Conservation (phyloP, 2,329 filamentous ascomycete species). For the Annulohypoxylon truncatum region DNA sequence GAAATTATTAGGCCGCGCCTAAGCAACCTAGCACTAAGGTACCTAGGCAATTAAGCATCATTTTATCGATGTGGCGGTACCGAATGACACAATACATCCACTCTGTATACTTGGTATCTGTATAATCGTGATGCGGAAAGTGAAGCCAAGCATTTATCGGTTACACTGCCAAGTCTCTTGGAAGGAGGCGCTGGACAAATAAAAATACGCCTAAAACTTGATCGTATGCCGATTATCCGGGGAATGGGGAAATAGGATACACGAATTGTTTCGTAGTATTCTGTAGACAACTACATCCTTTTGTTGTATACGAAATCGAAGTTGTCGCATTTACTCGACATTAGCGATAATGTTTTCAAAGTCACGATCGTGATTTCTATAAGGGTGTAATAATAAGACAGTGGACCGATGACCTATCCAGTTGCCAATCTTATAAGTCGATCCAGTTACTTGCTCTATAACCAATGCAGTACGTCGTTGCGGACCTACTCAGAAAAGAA, state of each 20-base stretch:
- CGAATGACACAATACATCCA: conserved; percentile 14
- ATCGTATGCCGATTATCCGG: conserved; percentile 40
- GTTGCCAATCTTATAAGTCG: background rate
- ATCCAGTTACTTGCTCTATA: background rate
- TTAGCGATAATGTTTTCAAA: background rate
- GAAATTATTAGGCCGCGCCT: background rate
- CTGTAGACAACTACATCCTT: background rate
- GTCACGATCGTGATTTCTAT: background rate
- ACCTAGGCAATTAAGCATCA: background rate
- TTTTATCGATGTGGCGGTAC: background rate
- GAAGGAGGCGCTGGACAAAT: conserved; percentile 26
- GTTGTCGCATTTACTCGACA: background rate
- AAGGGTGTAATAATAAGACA: background rate
- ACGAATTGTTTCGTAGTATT: conserved; percentile 9
- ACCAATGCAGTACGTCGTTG: background rate
- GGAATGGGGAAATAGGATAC: conserved; percentile 35
- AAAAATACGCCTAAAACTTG: conserved; percentile 14
- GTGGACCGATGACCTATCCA: background rate
- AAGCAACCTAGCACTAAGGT: conserved; percentile 1
- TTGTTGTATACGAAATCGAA: background rate
- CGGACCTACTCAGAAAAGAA: conserved; percentile 7
- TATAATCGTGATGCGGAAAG: background rate
- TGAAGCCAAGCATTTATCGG: conserved; percentile 32
- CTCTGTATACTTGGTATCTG: background rate
- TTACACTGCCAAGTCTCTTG: conserved; percentile 38